A percentile compares a stretch with the other conserved stretches of the same genome.
phyloP scores from a whole-genome alignment of 2,329 filamentous ascomycete species.

The Colletotrichum ledebouriae region DNA sequence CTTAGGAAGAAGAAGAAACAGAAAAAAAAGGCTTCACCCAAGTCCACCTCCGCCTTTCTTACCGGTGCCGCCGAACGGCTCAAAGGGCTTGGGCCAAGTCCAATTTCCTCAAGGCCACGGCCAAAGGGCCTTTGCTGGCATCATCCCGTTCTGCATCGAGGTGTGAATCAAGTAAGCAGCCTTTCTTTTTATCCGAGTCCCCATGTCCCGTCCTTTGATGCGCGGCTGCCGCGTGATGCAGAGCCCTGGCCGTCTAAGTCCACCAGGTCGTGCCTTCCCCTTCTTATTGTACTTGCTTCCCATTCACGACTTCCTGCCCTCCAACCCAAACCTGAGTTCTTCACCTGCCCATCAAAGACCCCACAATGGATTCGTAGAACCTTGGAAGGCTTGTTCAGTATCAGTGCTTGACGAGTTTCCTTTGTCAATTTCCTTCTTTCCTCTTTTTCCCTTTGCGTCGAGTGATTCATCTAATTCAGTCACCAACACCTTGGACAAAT shows the following conservation, averaged over 20 bases:
- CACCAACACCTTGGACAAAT: slow-evolving; percentile 18
- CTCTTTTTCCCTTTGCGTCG: slow-evolving; percentile 17
- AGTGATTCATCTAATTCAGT: slow-evolving; percentile 38
- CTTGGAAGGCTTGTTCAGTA: slow-evolving; percentile 30
- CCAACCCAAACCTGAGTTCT: slow-evolving; percentile 22
- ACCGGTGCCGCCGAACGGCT: slow-evolving; percentile 37
- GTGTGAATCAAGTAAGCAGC: slow-evolving; percentile 41
- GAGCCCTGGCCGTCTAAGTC: slow-evolving; percentile 30
- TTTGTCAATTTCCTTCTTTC: slow-evolving; percentile 41
- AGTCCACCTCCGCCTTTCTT: slow-evolving; percentile 25
- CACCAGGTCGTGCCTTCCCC: slow-evolving; percentile 20
- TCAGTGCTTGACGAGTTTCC: slow-evolving; percentile 41
- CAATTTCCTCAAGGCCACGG: slow-evolving; percentile 40
- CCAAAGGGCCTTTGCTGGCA: slow-evolving; percentile 29
- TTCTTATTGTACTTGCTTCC: slow-evolving; percentile 37
- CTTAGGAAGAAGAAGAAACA: slow-evolving; percentile 14
- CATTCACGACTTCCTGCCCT: slow-evolving; percentile 25
- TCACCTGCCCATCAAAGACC: slow-evolving; percentile 25
- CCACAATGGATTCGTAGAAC: slow-evolving; percentile 41
- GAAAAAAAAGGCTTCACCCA: slow-evolving; percentile 21
- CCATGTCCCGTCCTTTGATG: slow-evolving; percentile 18
- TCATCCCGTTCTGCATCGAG: slow-evolving; percentile 23
- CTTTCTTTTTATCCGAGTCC: slow-evolving; percentile 16
- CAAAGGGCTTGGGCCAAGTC: slow-evolving; percentile 30
- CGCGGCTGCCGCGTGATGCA: slow-evolving; percentile 23